Evolutionary conservation across 352 stramenopile genomes (phyloP).

Genomic region (Phytopythium aichiense): DNA sequence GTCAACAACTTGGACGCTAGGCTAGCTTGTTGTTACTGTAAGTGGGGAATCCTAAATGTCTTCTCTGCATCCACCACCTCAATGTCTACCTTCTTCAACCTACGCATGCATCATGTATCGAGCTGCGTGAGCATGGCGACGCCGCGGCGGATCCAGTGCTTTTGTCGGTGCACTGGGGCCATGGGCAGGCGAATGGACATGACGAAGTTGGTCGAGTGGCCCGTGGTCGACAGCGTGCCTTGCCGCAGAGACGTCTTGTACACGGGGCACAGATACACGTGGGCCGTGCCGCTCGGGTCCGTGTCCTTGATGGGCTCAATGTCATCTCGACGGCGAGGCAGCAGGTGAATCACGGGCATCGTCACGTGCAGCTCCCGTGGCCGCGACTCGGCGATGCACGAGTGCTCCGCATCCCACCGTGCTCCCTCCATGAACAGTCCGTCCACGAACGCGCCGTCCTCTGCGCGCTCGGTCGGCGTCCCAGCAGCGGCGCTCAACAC

Average conservation of each 20-base stretch:
- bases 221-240: conserved; percentile 91
- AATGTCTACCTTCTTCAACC: neutral
- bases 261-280: conserved; percentile 90
- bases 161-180: conserved; percentile 78
- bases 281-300: conserved; percentile 83
- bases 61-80: neutral
- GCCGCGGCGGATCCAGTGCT: conserved; percentile 94
- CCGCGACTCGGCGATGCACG: conserved; percentile 79
- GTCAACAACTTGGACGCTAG: too few species aligned
- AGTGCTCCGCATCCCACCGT: conserved; percentile 62
- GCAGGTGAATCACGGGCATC: conserved; percentile 84
- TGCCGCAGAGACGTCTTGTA: conserved; percentile 92
- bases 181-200: conserved; percentile 93
- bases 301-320: conserved; percentile 89
- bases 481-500: conserved; percentile 52
- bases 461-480: conserved; percentile 45
- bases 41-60: too few species aligned
- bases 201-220: conserved; percentile 96
- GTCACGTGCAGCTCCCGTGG: conserved; percentile 83
- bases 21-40: too few species aligned
- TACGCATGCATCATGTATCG: conserved; percentile 50
- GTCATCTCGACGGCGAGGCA: conserved; percentile 73
- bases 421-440: conserved; percentile 91
- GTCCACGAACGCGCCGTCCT: conserved; percentile 87
- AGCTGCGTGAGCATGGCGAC: conserved; percentile 93